A percentile compares a stretch with the other conserved stretches of the same genome.
These are phyloP conservation scores for Phialocephala subalpina DNA, from an alignment of 2,329 filamentous ascomycete genomes.

Conservation along the genomic window DNA sequence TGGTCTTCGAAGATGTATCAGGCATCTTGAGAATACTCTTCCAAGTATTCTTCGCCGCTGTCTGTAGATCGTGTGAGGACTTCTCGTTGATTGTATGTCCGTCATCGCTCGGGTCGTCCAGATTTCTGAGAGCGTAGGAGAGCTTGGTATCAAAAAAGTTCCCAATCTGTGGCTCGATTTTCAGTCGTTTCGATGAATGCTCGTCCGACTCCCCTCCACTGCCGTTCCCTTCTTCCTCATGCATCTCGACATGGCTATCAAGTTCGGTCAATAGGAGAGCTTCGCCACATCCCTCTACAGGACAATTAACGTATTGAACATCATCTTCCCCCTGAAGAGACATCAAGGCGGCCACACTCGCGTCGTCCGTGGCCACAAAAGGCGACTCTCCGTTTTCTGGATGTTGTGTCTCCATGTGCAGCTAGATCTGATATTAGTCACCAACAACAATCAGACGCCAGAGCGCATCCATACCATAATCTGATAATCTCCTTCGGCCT, in stretches of 20 bases:
- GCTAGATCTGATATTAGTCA: constrained; percentile 30
- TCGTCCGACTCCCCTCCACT: constrained; percentile 27
- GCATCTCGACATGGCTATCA: constrained; percentile 66
- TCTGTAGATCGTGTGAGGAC: constrained; percentile 31
- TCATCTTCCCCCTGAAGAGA: constrained; percentile 41
- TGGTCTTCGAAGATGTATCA: constrained; percentile 24
- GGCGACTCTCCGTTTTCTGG: constrained; percentile 43
- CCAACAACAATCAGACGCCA: neutral
- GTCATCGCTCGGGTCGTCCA: constrained; percentile 27
- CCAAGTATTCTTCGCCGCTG: constrained; percentile 40
- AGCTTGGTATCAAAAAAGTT: constrained; percentile 37
- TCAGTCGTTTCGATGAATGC: constrained; percentile 25
- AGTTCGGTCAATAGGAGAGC: constrained; percentile 60
- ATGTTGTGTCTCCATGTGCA: constrained; percentile 44
- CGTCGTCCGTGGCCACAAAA: constrained; percentile 41
- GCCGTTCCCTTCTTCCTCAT: constrained; percentile 45
- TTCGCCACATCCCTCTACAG: constrained; percentile 66
- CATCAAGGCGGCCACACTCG: constrained; percentile 34
- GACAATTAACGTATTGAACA: constrained; percentile 58
- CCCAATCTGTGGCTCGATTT: constrained; percentile 26
- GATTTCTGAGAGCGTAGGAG: constrained; percentile 36
- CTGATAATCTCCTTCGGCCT: constrained; percentile 46
- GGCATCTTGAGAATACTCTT: constrained; percentile 45
- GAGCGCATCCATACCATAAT: constrained; percentile 45
- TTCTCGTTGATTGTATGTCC: constrained; percentile 19